These are phyloP conservation scores for Ustilago shanxiensis DNA, from an alignment of 1,284 basidiomycete species.

Conservation along the genomic window DNA sequence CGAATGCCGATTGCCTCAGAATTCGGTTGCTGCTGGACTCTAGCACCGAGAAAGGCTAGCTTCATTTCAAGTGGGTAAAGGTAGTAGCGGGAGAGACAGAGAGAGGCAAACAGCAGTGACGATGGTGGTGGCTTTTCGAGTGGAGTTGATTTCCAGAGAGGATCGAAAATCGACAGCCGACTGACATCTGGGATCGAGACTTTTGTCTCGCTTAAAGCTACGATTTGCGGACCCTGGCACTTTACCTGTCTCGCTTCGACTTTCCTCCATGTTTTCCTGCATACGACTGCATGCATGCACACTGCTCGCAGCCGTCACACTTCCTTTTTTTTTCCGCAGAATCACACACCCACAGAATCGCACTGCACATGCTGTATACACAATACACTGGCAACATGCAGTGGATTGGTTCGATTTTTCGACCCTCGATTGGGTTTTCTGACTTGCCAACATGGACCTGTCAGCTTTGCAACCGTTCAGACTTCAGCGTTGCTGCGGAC, in stretches of 20 bases:
- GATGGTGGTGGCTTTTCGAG: slow-evolving; percentile 5
- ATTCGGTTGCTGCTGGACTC: background rate
- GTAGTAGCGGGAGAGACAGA: background rate
- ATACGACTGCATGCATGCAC: slow-evolving; percentile 6
- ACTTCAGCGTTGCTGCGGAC: background rate
- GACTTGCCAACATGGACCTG: background rate
- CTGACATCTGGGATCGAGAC: slow-evolving; percentile 7
- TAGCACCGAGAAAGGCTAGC: background rate
- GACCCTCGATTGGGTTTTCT: background rate
- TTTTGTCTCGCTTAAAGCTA: slow-evolving; percentile 4
- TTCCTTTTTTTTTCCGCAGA: background rate
- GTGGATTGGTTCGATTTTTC: background rate
- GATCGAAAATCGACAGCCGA: slow-evolving; percentile 8
- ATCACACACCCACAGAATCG: background rate
- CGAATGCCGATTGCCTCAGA: slow-evolving; percentile 1
- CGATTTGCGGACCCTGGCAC: slow-evolving; percentile 5
- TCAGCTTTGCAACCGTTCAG: background rate
- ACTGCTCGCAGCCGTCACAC: background rate
- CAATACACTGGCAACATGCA: background rate
- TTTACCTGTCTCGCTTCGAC: slow-evolving; percentile 8
- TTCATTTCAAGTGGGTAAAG: background rate
- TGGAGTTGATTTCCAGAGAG: background rate
- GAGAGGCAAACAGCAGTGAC: background rate
- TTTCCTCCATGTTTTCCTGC: background rate
- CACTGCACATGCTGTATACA: no score